These are phyloP conservation scores for Dalbergia cochinchinensis DNA, from an alignment of 306 rosid genomes.

Conservation along the genomic window DNA sequence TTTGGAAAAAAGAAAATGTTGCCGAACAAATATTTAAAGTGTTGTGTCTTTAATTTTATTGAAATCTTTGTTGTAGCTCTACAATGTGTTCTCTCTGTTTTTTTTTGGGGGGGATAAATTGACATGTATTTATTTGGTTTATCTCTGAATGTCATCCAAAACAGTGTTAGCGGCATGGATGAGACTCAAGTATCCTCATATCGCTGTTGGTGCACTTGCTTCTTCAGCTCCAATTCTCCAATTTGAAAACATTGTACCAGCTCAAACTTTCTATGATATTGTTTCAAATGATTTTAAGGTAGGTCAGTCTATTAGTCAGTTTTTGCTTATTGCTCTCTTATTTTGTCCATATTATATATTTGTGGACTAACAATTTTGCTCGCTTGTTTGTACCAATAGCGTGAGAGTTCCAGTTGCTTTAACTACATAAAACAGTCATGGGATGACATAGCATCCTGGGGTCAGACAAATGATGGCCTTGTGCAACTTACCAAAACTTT, in stretches of 20 bases:
- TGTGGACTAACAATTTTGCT: constrained; percentile 31
- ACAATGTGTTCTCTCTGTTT: neutral
- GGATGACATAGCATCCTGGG: constrained; percentile 56
- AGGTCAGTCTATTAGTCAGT: constrained; percentile 10
- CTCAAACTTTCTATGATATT: constrained; percentile 75
- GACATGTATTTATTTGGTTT: constrained; percentile 10
- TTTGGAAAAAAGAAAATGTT: neutral
- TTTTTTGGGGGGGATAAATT: neutral
- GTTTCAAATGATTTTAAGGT: constrained; percentile 82
- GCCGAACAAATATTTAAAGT: neutral
- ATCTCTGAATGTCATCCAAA: neutral
- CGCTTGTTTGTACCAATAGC: constrained; percentile 56
- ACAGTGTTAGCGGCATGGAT: constrained; percentile 95
- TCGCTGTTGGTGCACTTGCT: constrained; percentile 87
- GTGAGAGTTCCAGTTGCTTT: constrained; percentile 80
- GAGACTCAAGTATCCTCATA: constrained; percentile 94
- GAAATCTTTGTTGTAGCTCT: neutral
- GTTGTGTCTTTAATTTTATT: neutral
- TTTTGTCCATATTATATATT: neutral
- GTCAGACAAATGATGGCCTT: constrained; percentile 66
- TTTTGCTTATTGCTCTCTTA: neutral
- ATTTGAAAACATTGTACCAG: constrained; percentile 81
- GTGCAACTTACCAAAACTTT: constrained; percentile 64
- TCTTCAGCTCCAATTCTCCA: constrained; percentile 96
- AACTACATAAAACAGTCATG: constrained; percentile 79